Conservation (phyloP, 768 basidiomycete genomes). For the Leccinum ochraceum region DNA sequence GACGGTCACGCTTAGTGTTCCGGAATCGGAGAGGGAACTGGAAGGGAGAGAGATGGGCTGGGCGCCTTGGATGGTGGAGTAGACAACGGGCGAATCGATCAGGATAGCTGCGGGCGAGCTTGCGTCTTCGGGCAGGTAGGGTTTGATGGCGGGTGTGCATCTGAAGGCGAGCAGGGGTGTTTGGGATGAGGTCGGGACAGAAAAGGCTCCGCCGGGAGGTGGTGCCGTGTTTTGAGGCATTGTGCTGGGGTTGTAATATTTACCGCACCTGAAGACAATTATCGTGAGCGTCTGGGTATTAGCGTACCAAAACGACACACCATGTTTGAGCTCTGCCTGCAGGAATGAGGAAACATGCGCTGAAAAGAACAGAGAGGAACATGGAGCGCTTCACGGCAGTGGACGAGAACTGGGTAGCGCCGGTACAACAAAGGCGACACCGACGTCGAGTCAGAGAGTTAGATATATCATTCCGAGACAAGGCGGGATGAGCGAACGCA, state of each 20-base stretch:
- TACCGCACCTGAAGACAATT: slow-evolving; percentile 38
- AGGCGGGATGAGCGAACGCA: not conserved
- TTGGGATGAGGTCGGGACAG: slow-evolving; percentile 37
- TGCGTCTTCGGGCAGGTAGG: slow-evolving; percentile 57
- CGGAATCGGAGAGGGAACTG: slow-evolving; percentile 27
- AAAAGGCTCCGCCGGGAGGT: slow-evolving; percentile 52
- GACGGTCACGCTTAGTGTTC: slow-evolving; percentile 43
- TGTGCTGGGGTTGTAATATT: slow-evolving; percentile 50
- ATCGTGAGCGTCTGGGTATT: not conserved
- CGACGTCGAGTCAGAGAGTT: not conserved
- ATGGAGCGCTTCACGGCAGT: slow-evolving; percentile 11
- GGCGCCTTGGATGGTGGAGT: slow-evolving; percentile 46
- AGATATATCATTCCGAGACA: not conserved
- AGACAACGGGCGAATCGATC: slow-evolving; percentile 53
- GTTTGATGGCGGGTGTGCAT: slow-evolving; percentile 57
- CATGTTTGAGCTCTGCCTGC: slow-evolving; percentile 29
- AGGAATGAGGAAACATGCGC: slow-evolving; percentile 16
- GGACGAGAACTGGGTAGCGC: too few relatives aligned
- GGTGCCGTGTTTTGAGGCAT: slow-evolving; percentile 36
- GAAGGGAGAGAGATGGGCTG: slow-evolving; percentile 39
- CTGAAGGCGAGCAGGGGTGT: slow-evolving; percentile 54
- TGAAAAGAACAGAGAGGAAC: slow-evolving; percentile 14
- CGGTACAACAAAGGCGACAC: not conserved
- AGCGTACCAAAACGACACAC: slow-evolving; percentile 15
- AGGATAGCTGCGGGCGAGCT: slow-evolving; percentile 45